phyloP scores from a whole-genome alignment of 192 early-diverging fungal genomes.

The Phlyctochytrium arcticum region DNA sequence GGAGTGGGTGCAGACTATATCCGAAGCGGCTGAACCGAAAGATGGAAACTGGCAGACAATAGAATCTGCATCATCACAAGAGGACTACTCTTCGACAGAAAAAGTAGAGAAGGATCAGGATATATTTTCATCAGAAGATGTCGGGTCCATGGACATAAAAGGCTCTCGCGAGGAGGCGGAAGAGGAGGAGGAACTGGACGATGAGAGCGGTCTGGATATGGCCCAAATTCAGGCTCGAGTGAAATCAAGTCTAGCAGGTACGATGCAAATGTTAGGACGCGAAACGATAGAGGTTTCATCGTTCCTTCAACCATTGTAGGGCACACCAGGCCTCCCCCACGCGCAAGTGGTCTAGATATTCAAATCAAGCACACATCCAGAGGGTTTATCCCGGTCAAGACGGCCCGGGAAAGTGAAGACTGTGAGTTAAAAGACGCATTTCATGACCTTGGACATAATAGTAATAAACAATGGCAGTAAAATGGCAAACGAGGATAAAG shows the following conservation, averaged over 20 bases:
- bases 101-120: no score
- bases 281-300: neutral
- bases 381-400: conserved; percentile 38
- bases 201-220: conserved; percentile 47
- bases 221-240: conserved; percentile 37
- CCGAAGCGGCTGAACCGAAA: no score
- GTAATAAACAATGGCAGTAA: conserved; percentile 30
- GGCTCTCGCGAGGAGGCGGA: conserved; percentile 20
- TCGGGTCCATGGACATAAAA: no score
- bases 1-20: no score
- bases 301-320: neutral
- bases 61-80: no score
- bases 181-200: conserved; percentile 25
- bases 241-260: neutral
- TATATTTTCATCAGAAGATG: no score
- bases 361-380: conserved; percentile 41
- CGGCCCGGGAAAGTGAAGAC: conserved; percentile 54
- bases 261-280: neutral
- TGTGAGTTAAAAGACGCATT: no score
- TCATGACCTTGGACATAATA: no score
- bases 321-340: conserved; percentile 6
- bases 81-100: no score
- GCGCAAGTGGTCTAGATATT: conserved; percentile 21
- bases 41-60: no score
- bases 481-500: conserved; percentile 45